Percentiles rank a stretch among this genome's conserved stretches.
Evolutionary conservation across 2,329 filamentous ascomycete genomes (phyloP).

Genomic region (Aspergillus fumigatus): DNA sequence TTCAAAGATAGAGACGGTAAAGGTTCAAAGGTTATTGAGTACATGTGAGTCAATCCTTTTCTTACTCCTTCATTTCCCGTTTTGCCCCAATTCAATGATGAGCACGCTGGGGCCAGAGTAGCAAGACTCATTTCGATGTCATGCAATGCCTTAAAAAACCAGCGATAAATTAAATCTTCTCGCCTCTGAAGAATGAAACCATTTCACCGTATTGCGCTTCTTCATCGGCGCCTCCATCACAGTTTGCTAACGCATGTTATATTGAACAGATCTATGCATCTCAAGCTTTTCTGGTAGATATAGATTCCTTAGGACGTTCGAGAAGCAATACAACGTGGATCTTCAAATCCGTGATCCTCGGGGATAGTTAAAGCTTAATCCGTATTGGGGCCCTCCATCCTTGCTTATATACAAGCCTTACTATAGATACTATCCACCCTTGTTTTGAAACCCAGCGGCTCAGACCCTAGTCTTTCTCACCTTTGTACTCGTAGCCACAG

Average conservation of each 20-base stretch:
- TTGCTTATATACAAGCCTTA: not conserved
- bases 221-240: not conserved
- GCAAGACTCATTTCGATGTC: slow-evolving; percentile 32
- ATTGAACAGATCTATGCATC: not conserved
- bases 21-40: slow-evolving; percentile 10
- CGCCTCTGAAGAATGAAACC: slow-evolving; percentile 50
- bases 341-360: not conserved
- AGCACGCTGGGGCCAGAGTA: slow-evolving; percentile 53
- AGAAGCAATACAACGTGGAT: not conserved
- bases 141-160: slow-evolving; percentile 57
- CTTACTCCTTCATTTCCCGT: not conserved
- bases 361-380: not conserved
- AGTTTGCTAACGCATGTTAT: not conserved
- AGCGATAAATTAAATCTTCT: slow-evolving; percentile 62
- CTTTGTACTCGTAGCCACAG: not conserved
- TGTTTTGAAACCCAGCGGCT: not conserved
- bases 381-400: not conserved
- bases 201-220: slow-evolving; percentile 1
- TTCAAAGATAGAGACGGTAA: slow-evolving; percentile 9
- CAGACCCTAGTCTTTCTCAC: not conserved
- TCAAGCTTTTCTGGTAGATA: not conserved
- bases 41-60: slow-evolving; percentile 17
- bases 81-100: slow-evolving; percentile 36
- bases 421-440: not conserved
- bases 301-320: not conserved